Conservation (phyloP, 106 monocot genomes). For the Gastrodia elata region DNA sequence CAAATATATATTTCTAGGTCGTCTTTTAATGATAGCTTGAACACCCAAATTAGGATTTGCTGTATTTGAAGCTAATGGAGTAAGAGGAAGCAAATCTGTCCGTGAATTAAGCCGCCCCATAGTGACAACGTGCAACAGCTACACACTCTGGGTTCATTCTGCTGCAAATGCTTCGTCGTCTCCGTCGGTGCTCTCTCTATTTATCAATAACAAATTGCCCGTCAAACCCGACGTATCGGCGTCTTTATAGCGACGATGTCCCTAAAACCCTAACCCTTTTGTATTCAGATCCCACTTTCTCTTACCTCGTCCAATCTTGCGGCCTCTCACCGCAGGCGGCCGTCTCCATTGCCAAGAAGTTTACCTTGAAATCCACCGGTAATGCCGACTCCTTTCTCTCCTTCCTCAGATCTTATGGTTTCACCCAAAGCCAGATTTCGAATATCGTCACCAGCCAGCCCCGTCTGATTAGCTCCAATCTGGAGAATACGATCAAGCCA, state of each 20-base stretch:
- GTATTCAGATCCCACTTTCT: conserved; percentile 1
- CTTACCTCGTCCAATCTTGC: conserved; percentile 19
- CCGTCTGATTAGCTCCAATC: background rate
- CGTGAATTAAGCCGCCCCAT: too few species aligned
- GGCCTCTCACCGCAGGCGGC: conserved; percentile 22
- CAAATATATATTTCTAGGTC: too few species aligned
- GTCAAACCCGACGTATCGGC: background rate
- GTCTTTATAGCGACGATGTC: background rate
- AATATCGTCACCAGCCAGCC: background rate
- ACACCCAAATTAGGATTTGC: too few species aligned
- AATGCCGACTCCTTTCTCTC: background rate
- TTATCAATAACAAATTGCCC: background rate
- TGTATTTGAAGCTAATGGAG: too few species aligned
- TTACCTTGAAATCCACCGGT: background rate
- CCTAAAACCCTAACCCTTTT: background rate
- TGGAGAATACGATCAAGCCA: background rate
- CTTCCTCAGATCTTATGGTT: background rate
- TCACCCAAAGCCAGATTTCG: background rate
- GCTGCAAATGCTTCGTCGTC: background rate
- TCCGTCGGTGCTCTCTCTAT: background rate
- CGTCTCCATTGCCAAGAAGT: background rate
- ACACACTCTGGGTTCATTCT: too few species aligned
- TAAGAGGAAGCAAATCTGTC: too few species aligned
- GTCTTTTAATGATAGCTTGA: too few species aligned
- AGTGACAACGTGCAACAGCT: too few species aligned